Percentiles rank a stretch among this genome's conserved stretches.
These are phyloP conservation scores for Backusella parvicylindrica DNA, from an alignment of 192 early-diverging fungal genomes.

Conservation along the genomic window DNA sequence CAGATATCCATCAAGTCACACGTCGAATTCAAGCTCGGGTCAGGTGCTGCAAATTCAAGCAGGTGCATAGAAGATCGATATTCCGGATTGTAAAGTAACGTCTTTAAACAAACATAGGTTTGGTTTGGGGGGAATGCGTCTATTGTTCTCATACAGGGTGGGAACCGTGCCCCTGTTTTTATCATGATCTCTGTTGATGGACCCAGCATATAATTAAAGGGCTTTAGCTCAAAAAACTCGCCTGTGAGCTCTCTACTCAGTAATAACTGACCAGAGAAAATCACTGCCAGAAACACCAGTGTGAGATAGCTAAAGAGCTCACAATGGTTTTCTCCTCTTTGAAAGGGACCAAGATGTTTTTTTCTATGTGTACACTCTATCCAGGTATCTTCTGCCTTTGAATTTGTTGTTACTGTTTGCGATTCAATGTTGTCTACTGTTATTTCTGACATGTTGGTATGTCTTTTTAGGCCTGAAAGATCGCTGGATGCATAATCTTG, in stretches of 20 bases:
- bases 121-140: background rate
- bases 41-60: conserved; percentile 10
- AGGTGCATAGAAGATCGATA: conserved; percentile 5
- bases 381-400: background rate
- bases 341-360: background rate
- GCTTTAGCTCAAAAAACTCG: conserved; percentile 6
- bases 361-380: background rate
- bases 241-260: background rate
- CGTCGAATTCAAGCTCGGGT: background rate
- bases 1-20: conserved; percentile 62
- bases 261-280: conserved; percentile 1
- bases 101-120: background rate
- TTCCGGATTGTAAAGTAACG: background rate
- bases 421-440: background rate
- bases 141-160: conserved; percentile 72
- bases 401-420: too few relatives aligned
- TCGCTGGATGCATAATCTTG: background rate
- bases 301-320: background rate
- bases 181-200: conserved; percentile 1
- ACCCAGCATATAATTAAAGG: conserved; percentile 11
- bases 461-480: background rate
- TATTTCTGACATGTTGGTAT: background rate
- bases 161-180: conserved; percentile 66
- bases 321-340: background rate
- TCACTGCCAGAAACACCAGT: background rate